These are phyloP conservation scores for Aspergillus sp. DNA, from an alignment of 2,329 filamentous ascomycete species.

Conservation along the genomic window DNA sequence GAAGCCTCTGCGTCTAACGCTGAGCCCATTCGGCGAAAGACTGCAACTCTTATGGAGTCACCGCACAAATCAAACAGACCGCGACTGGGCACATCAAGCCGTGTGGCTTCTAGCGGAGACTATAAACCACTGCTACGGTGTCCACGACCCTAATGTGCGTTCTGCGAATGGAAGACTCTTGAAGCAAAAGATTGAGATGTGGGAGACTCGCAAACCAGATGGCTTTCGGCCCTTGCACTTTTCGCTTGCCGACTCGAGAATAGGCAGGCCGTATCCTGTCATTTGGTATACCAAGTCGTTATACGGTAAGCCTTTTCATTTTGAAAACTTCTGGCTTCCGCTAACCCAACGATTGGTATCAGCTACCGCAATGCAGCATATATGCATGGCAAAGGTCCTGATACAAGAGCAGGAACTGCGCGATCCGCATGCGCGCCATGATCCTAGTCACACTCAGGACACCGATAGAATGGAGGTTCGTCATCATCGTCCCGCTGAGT, in stretches of 20 bases:
- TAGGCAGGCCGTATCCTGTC: constrained; percentile 38
- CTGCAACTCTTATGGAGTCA: constrained; percentile 35
- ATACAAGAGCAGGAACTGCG: constrained; percentile 32
- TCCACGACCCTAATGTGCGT: constrained; percentile 26
- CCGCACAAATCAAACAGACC: constrained; percentile 31
- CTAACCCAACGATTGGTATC: neutral
- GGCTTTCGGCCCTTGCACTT: constrained; percentile 37
- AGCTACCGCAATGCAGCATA: constrained; percentile 40
- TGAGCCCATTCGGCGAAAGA: constrained; percentile 37
- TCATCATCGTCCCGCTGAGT: neutral
- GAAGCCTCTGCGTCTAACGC: constrained; percentile 36
- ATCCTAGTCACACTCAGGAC: constrained; percentile 20
- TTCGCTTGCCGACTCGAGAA: constrained; percentile 30
- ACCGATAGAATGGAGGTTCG: constrained; percentile 30
- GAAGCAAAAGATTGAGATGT: constrained; percentile 31
- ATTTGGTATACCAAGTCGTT: constrained; percentile 38
- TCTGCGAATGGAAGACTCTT: constrained; percentile 25
- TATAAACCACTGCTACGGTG: constrained; percentile 38
- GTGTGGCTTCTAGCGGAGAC: constrained; percentile 41
- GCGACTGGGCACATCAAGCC: constrained; percentile 39
- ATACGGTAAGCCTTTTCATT: constrained; percentile 32
- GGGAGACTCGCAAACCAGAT: constrained; percentile 34
- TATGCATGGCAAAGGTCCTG: constrained; percentile 39
- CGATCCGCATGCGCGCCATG: constrained; percentile 12
- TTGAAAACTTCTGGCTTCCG: neutral